Evolutionary conservation across 257 asterid genomes (phyloP), one percentile per base, ranked within the genome.

Genomic region (Perilla frutescens): DNA sequence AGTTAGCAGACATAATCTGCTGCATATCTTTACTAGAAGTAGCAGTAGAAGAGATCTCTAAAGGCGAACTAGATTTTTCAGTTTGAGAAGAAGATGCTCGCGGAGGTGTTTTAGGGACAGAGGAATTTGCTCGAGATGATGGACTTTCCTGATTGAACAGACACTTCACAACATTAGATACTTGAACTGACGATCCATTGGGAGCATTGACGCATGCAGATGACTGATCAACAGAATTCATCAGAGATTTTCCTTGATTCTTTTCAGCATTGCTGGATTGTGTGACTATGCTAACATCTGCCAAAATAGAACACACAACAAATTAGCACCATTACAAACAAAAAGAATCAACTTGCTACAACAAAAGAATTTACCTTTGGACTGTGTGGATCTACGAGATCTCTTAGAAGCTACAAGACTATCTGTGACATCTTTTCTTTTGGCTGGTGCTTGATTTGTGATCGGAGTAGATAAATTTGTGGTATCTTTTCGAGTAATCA

Each of bases 71-170:
- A 11, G 87, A 73, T 66, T 86, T 90, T 26, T 88, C 92, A 43
- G 88, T 75, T 83, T 86, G 89, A 62, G 96, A 84, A 9, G 91
- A 83, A 71, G 90, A 87, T 74, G 86, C 83, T 43, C 77, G 83
- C 5, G 88, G 92, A 8, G 99, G 99, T 0, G 98, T 95, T 80
- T 87, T 87, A 51, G 98, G 98, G 71, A 87, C 81, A 8, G 97
- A 75, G 26, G 91, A 82, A 78, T 83, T 83, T 57, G 76, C 55
- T 62, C 90, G 86, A 48, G 91, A 86, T 70, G 93, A 80, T 41
- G 83, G 87, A 84, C 80, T 48, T 47, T 80, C 77, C 76, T 91
- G 92, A 75, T 81, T 82, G 86, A 95, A 95, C 83, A 95, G 79
- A 63, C 97, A 88, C 76, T 92, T 95, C 13, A 72, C 92, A 40